Evolutionary conservation across 106 monocot genomes (phyloP).

Genomic region (Allium sativum): DNA sequence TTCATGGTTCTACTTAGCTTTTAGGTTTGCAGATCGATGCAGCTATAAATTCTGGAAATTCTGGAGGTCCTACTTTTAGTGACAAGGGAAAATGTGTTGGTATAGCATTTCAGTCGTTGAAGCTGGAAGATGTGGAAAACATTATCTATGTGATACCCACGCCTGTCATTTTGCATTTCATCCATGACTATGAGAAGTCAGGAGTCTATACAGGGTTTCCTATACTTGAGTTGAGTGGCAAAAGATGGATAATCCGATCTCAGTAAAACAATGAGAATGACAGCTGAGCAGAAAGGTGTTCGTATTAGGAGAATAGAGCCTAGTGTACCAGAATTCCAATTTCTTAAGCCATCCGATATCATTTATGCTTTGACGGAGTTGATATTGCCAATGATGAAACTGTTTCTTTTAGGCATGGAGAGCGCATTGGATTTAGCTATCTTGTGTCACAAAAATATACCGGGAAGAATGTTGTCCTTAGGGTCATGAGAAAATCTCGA

Average conservation of each 20-base stretch:
- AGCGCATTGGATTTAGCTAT: constrained; percentile 91
- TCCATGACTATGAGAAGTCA: constrained; percentile 86
- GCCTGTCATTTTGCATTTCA: constrained; percentile 88
- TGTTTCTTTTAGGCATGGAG: constrained; percentile 97
- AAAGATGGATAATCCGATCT: constrained; percentile 99
- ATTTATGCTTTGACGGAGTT: constrained; percentile 88
- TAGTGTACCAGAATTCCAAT: constrained; percentile 73
- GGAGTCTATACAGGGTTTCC: constrained; percentile 94
- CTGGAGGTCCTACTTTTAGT: constrained; percentile 95
- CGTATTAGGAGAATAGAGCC: constrained; percentile 83
- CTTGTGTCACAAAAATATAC: constrained; percentile 97
- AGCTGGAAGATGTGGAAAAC: constrained; percentile 97
- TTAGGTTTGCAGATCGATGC: constrained; percentile 70
- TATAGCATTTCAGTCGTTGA: constrained; percentile 96
- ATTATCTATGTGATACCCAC: constrained; percentile 97
- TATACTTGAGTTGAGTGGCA: constrained; percentile 92
- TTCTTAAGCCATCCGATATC: constrained; percentile 76
- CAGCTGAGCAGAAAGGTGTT: constrained; percentile 72
- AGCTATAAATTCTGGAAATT: constrained; percentile 94
- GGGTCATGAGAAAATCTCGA: constrained; percentile 59
- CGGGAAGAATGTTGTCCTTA: constrained; percentile 59
- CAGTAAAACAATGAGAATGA: constrained; percentile 89
- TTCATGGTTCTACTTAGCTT: constrained; percentile 93
- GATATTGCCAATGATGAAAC: constrained; percentile 98
- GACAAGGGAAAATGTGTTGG: constrained; percentile 96